Evolutionary conservation across 371 early-diverging fungal genomes (phyloP).

Genomic region (Mucor piriformis): DNA sequence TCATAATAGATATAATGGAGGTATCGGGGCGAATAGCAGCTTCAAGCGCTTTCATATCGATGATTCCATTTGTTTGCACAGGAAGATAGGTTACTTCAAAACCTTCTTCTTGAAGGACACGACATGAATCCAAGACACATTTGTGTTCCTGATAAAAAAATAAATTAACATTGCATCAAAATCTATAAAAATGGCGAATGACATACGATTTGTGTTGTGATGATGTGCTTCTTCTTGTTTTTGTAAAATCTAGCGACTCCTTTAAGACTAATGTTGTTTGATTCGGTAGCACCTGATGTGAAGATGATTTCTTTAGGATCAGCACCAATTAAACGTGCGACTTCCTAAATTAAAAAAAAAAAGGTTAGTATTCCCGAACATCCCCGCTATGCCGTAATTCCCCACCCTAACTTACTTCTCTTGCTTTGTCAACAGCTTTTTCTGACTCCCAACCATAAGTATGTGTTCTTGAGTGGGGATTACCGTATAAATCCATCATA

Average conservation of each 20-base stretch:
- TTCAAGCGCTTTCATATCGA: conserved; percentile 80
- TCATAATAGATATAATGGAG: conserved; percentile 94
- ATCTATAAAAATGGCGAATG: too few relatives aligned
- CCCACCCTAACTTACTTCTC: conserved; percentile 58
- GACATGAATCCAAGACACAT: conserved; percentile 98
- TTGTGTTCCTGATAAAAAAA: conserved; percentile 90
- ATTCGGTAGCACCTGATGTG: conserved; percentile 99
- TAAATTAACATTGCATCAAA: too few relatives aligned
- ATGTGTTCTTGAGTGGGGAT: conserved; percentile 99
- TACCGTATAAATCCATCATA: conserved; percentile 94
- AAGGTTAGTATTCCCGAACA: background rate
- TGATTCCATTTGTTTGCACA: conserved; percentile 85
- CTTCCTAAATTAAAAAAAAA: conserved; percentile 58
- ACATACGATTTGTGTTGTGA: conserved; percentile 92
- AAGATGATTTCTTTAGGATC: conserved; percentile 99
- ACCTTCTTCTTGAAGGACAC: conserved; percentile 96
- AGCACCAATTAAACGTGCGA: conserved; percentile 93
- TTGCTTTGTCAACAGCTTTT: conserved; percentile 91
- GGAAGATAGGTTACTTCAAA: conserved; percentile 98
- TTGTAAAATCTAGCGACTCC: conserved; percentile 98
- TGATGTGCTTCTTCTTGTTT: conserved; percentile 95
- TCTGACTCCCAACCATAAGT: conserved; percentile 99
- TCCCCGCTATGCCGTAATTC: too few relatives aligned
- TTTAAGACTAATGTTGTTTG: conserved; percentile 96
- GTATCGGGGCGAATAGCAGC: conserved; percentile 94